Percentiles rank a stretch among this genome's conserved stretches.
phyloP scores from a whole-genome alignment of 2,329 filamentous ascomycete species.

The Sarocladiaceae sp. region DNA sequence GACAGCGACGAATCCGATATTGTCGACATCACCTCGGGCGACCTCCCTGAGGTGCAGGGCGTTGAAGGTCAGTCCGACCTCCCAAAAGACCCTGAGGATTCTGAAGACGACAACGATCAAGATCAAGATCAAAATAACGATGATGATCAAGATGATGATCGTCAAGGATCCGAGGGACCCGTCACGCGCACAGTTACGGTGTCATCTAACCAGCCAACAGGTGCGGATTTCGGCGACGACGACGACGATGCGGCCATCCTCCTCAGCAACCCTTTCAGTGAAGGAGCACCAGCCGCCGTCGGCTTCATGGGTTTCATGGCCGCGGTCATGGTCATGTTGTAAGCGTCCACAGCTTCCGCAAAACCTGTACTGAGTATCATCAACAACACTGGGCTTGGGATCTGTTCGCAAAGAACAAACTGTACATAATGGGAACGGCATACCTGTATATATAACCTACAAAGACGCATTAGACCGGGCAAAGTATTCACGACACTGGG shows the following conservation, averaged over 20 bases:
- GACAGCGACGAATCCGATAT: constrained; percentile 40
- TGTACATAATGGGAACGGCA: background rate
- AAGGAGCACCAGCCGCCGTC: background rate
- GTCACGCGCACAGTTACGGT: background rate
- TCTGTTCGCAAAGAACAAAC: no score
- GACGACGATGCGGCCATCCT: background rate
- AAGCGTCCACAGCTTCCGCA: no score
- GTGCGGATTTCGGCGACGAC: constrained; percentile 1
- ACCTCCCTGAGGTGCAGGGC: constrained; percentile 40
- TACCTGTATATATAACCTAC: background rate
- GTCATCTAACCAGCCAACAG: constrained; percentile 2
- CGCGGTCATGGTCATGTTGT: constrained; percentile 4
- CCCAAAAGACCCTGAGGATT: background rate
- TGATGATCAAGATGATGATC: background rate
- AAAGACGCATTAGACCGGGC: background rate
- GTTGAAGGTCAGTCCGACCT: constrained; percentile 28
- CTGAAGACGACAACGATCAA: background rate
- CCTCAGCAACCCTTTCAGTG: constrained; percentile 5
- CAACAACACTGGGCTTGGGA: background rate
- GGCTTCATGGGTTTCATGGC: constrained; percentile 7
- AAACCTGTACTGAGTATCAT: no score
- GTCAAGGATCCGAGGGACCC: background rate
- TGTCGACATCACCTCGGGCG: constrained; percentile 37
- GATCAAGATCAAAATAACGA: no score
- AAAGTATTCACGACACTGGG: background rate